Conservation (phyloP, 2,329 filamentous ascomycete species). For the Colletotrichum sp. region DNA sequence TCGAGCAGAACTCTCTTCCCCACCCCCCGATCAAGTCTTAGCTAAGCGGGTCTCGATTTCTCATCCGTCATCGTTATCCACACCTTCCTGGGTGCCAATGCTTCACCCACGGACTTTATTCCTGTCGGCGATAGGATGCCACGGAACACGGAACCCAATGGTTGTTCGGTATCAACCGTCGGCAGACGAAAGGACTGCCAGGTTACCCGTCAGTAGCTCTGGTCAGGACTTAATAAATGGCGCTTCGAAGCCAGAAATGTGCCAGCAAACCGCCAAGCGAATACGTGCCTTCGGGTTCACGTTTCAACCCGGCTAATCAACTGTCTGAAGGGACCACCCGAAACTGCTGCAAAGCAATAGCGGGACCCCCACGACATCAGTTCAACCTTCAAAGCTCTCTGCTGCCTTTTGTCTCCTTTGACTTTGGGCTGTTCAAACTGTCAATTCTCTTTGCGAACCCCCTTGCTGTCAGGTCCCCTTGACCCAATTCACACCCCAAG, state of each 20-base stretch:
- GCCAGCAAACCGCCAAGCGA: neutral
- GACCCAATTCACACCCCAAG: neutral
- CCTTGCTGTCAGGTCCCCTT: neutral
- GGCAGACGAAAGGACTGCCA: neutral
- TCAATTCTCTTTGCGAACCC: neutral
- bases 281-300: neutral
- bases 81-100: neutral
- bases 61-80: constrained; percentile 12
- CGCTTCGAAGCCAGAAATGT: neutral
- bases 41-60: constrained; percentile 6
- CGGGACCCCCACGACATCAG: neutral
- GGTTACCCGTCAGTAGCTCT: neutral
- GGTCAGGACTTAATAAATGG: neutral
- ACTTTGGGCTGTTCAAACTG: neutral
- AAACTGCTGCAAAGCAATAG: neutral
- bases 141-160: neutral
- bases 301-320: neutral
- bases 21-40: neutral
- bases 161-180: neutral
- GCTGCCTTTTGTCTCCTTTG: neutral
- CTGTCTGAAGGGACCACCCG: neutral
- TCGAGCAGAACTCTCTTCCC: neutral
- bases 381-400: neutral
- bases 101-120: neutral
- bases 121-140: neutral